These are phyloP conservation scores for Tilletia horrida DNA, from an alignment of 1,284 basidiomycete species.

Conservation along the genomic window DNA sequence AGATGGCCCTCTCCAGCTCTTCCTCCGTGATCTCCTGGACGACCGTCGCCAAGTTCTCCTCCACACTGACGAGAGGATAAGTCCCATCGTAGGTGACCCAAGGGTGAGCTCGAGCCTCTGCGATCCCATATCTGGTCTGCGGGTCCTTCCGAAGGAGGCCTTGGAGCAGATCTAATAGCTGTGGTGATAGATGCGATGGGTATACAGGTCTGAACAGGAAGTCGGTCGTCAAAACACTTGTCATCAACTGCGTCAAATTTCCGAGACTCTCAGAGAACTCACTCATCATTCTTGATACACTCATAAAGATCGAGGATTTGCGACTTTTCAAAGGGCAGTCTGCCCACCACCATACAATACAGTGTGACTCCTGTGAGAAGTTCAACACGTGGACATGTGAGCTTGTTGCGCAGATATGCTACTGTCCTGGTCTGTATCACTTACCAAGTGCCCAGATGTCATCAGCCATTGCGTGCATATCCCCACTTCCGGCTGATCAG, in stretches of 20 bases:
- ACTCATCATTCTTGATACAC: constrained; percentile 56
- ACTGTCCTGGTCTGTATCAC: not conserved
- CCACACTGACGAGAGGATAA: constrained; percentile 30
- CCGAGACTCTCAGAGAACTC: not conserved
- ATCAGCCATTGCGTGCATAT: constrained; percentile 58
- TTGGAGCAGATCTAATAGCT: constrained; percentile 36
- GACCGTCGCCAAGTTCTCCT: constrained; percentile 38
- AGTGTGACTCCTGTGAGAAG: constrained; percentile 59
- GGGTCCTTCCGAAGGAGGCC: constrained; percentile 47
- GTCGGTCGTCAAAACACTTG: not conserved
- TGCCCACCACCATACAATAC: constrained; percentile 61
- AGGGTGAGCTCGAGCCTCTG: constrained; percentile 41
- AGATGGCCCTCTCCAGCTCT: constrained; percentile 49
- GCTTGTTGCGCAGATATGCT: too few species aligned
- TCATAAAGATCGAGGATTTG: constrained; percentile 60
- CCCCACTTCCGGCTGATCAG: constrained; percentile 29
- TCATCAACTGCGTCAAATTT: not conserved
- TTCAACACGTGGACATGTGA: not conserved
- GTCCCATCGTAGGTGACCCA: constrained; percentile 40
- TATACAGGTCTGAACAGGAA: constrained; percentile 30
- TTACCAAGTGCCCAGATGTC: constrained; percentile 62
- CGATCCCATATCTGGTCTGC: constrained; percentile 37
- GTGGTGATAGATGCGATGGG: constrained; percentile 34
- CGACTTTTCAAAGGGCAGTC: constrained; percentile 59
- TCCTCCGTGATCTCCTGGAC: constrained; percentile 51